These are phyloP conservation scores for Fusarium redolens DNA, from an alignment of 2,329 filamentous ascomycete genomes.

Conservation along the genomic window DNA sequence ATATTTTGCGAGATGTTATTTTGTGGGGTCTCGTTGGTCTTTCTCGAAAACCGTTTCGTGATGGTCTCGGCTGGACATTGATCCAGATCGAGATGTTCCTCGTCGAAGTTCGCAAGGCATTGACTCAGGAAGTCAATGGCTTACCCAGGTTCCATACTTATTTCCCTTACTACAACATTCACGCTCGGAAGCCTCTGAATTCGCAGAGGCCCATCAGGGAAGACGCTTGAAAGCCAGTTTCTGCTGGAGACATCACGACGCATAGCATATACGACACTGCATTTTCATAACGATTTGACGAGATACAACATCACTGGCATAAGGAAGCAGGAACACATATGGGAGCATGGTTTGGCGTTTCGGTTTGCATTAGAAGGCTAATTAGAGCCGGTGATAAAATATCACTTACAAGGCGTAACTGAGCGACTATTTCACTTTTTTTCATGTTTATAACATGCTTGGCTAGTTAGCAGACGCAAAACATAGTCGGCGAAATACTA, in stretches of 20 bases:
- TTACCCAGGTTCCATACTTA: constrained; percentile 54
- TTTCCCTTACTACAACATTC: constrained; percentile 54
- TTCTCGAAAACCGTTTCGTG: constrained; percentile 52
- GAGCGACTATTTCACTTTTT: background rate
- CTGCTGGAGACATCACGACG: background rate
- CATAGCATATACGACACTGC: constrained; percentile 6
- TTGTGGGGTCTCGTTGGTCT: constrained; percentile 55
- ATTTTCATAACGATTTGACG: constrained; percentile 30
- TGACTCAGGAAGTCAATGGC: constrained; percentile 50
- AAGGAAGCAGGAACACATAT: background rate
- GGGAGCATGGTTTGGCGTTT: constrained; percentile 25
- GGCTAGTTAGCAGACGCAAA: background rate
- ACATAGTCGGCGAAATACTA: background rate
- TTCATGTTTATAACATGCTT: background rate
- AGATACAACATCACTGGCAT: constrained; percentile 9
- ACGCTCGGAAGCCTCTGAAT: constrained; percentile 52
- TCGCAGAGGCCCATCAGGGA: background rate
- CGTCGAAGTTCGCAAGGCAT: constrained; percentile 54
- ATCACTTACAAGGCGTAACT: constrained; percentile 11
- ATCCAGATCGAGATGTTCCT: constrained; percentile 59
- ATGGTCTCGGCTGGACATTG: constrained; percentile 55
- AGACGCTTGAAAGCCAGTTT: background rate
- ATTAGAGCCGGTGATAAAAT: background rate
- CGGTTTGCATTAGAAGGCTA: constrained; percentile 6
- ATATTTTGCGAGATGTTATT: constrained; percentile 57